Conservation (phyloP, 805 yeast genomes). For the Metschnikowia vanudenii region DNA sequence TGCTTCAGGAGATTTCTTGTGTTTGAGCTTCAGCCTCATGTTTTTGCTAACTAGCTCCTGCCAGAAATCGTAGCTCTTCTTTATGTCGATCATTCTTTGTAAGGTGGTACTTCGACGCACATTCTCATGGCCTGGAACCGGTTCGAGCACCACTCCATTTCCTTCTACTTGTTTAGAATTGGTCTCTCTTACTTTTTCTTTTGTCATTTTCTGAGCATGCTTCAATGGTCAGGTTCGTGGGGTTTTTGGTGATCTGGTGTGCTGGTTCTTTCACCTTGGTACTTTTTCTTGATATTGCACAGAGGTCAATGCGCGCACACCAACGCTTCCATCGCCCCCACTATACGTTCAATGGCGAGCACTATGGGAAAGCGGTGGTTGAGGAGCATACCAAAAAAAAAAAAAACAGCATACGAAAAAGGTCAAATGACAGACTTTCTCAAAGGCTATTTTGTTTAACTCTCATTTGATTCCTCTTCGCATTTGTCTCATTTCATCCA, state of each 20-base stretch:
- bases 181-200: constrained; percentile 2
- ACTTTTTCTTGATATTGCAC: constrained; percentile 6
- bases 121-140: constrained; percentile 1
- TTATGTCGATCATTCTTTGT: constrained; percentile 18
- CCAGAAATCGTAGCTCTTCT: constrained; percentile 40
- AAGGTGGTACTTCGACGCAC: constrained; percentile 11
- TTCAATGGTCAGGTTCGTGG: background rate
- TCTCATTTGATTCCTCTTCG: too few species aligned
- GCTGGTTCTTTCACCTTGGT: constrained; percentile 2
- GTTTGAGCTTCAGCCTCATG: background rate
- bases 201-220: constrained; percentile 11
- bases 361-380: too few species aligned
- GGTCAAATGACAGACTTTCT: too few species aligned
- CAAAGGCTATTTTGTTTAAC: too few species aligned
- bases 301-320: constrained; percentile 6
- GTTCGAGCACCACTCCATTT: background rate
- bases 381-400: too few species aligned
- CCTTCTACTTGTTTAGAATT: background rate
- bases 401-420: too few species aligned
- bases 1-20: constrained; percentile 5
- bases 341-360: too few species aligned
- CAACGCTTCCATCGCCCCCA: background rate
- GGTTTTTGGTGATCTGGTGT: background rate
- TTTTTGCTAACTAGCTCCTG: constrained; percentile 27
- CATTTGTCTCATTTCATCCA: too few species aligned